Base-by-base conservation (phyloP, 208 protist genomes). In the Chromosphaera perkinsii region DNA sequence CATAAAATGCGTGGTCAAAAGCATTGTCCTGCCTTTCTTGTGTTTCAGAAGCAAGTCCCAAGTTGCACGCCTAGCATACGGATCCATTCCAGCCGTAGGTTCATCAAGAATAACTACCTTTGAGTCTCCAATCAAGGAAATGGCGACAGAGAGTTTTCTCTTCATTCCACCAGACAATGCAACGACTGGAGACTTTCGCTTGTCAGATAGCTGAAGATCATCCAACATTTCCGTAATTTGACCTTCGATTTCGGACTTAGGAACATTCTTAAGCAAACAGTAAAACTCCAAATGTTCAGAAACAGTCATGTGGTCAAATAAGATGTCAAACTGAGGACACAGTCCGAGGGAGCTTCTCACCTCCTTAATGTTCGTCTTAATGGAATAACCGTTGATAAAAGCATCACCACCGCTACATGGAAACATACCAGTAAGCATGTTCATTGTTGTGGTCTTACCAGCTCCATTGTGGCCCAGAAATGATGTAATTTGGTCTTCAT, bases 1-100 rank as follows among this genome's bases (percentile, higher is more conserved):
- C 92, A 97, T 95, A 73, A 52, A 66, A 31, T 77, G 72, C 0
- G 72, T 77, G 17, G 63, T 67, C n/a, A 77, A 37, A 0, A 59
- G 20, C 20, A 77, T 68, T 4, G 72, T 77, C 29, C 72, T 63
- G 14, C 43, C 52, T 10, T 12, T 4, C 29, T 67, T 64, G 59
- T 69, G 40, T 51, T 77, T 77, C 3, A 55, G 45, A 32, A 77
- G 39, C 12, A 77, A 36, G 31, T 77, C 72, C 72, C 72, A 77
- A 4, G 59, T 77, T 7, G 52, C 29, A 32, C 71, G 61, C 12
- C 71, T 51, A n/a, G 60, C 61, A 43, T 66, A 40, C 10, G 71
- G 63, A 52, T 76, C 71, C 62, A 69, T 67, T 40, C 71, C 71
- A 27, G 62, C 62, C 2, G 39, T 45, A 7, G 39, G 39, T 17